Base-by-base conservation (phyloP, 2,329 filamentous ascomycete species). In the Tolypocladium guangdongense region DNA sequence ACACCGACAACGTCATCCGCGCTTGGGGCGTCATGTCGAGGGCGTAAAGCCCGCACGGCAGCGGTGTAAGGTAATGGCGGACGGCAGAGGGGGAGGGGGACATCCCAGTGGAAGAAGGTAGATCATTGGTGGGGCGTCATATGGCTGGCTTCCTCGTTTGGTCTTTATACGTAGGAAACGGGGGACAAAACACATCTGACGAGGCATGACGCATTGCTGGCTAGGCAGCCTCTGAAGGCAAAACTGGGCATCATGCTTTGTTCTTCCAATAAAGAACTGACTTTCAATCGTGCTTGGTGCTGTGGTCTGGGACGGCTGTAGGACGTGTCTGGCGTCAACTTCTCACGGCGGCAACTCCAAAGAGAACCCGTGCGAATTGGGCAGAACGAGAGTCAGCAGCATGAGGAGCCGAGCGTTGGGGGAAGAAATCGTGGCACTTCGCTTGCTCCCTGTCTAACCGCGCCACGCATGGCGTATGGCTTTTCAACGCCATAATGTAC, bases 1-100 rank as follows among this genome's bases (percentile, higher is more conserved):
- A 99, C 86, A 99, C 93, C 68, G 93, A 99, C 81, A 97, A 96
- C 86, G 87, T 95, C 80, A 96, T 96, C 80, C 88, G 91, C 70
- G 90, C 89, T 67, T 96, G 90, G 90, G 90, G 90, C 78, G 90
- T 96, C 71, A 95, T 96, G 90, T 93, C 89, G 75, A 84, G 90
- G 76, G 88, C 87, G 78, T 91, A 89, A 74, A 55, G 46, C 49
- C 54, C 52, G 53, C 56, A 55, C 50, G 49, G 46, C 49, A 53
- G 50, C 37, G 53, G 43, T 43, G 41, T 57, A 51, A 51, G 43
- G 45, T 51, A 43, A 41, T 54, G 41, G 38, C 51, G 22, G 41
- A 50, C 35, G 41, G 50, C 41, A 59, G 33, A 36, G n/a, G 33
- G 38, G 36, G 41, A 43, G 20, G 24, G 37, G 22, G 22, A 52